Base-by-base conservation (phyloP, 495 filamentous ascomycete species). In the Xylaria longipes region DNA sequence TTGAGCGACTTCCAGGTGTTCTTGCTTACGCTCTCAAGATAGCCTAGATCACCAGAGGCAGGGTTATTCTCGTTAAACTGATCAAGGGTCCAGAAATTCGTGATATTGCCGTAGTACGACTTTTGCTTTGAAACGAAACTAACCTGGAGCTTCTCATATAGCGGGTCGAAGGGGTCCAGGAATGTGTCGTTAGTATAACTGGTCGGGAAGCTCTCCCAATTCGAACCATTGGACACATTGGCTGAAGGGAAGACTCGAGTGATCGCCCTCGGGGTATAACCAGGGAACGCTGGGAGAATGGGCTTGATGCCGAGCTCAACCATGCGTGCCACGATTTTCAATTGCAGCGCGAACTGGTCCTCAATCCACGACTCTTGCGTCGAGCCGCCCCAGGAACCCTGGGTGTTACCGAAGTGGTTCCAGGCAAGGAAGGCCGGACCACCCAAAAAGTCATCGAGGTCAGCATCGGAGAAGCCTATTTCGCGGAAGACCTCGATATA, bases 391-490 rank as follows among this genome's bases (percentile, higher is more conserved):
- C 83, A 86, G 5, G 81, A 84, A 1, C 85, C 85, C 73, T 88
- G 86, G 46, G 87, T 87, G 58, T 88, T 88, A 5, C 85, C 87
- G 67, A 88, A 85, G 11, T 84, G 82, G 56, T 88, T 87, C 87
- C 87, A 88, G n/a, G 85, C 81, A 67, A 86, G 82, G 60, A 88
- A 88, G 0, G 85, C 85, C 3, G 85, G 86, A 0, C 87, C 86
- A 67, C 81, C 85, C 15, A 88, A 66, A 70, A 83, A 88, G 4
- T 79, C 74, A 0, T 76, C 61, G 50, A 87, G 85, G 46, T 88
- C 82, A 25, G 75, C 67, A 22, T 86, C 78, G 9, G 79, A 83
- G 54, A 88, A 77, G 22, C 84, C 84, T 37, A 84, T 75, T 27
- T 87, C 85, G 25, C 74, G 77, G 73, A 87, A 86, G 27, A 85